Conservation (phyloP, 202 grass and related monocot species). For the Miscanthus sacchariflorus region DNA sequence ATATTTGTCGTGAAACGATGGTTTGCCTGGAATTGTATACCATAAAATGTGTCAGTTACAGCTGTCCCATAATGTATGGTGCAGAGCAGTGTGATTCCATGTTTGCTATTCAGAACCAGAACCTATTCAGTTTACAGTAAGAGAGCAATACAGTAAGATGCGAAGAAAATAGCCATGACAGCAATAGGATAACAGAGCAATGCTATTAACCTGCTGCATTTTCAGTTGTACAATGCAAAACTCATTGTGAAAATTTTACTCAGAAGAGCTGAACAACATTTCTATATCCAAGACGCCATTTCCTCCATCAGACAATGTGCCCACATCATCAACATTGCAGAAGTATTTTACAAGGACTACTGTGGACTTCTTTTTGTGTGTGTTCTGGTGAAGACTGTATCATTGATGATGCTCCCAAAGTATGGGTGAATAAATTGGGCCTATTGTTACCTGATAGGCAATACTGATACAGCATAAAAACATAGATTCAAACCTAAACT, state of each 20-base stretch:
- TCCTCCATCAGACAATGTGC: not conserved
- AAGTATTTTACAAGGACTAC: slow-evolving; percentile 25
- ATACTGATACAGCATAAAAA: slow-evolving; percentile 14
- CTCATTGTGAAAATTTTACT: slow-evolving; percentile 19
- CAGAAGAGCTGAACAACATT: not conserved
- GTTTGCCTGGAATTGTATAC: slow-evolving; percentile 66
- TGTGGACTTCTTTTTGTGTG: not conserved
- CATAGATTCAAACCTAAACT: not conserved
- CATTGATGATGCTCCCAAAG: slow-evolving; percentile 4
- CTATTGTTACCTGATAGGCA: not conserved
- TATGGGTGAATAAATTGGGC: not conserved
- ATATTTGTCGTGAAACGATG: slow-evolving; percentile 92
- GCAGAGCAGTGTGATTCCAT: not conserved
- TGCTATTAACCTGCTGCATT: not conserved
- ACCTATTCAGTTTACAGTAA: not conserved
- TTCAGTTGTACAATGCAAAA: slow-evolving; percentile 13
- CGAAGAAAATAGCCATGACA: not conserved
- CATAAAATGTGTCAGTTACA: slow-evolving; percentile 45
- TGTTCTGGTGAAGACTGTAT: slow-evolving; percentile 22
- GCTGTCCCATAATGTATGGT: not conserved
- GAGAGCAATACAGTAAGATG: slow-evolving; percentile 20
- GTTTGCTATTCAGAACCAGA: not conserved
- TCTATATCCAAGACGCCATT: not conserved
- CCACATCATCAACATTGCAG: slow-evolving; percentile 5
- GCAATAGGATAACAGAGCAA: not conserved